Conservation (phyloP, 108 stramenopile genomes). For the Cyclotella atomus region DNA sequence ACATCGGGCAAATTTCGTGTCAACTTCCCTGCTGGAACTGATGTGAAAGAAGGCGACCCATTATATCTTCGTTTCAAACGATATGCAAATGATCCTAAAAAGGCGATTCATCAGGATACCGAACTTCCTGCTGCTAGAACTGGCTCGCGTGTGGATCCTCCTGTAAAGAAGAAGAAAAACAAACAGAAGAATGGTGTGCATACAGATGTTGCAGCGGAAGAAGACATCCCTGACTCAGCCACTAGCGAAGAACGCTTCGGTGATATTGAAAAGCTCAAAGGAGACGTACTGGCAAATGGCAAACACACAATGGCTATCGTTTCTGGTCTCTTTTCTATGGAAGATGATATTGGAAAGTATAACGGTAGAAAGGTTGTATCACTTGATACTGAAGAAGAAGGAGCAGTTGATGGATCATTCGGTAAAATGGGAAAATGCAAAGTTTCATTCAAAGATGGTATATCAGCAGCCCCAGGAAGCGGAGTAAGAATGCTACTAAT, state of each 20-base stretch:
- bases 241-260: slow-evolving; percentile 40
- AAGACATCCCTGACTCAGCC: slow-evolving; percentile 7
- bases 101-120: slow-evolving; percentile 85
- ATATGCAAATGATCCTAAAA: slow-evolving; percentile 78
- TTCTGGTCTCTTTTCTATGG: slow-evolving; percentile 87
- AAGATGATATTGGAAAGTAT: slow-evolving; percentile 78
- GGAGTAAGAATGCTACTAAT: slow-evolving; percentile 36
- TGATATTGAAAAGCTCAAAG: slow-evolving; percentile 79
- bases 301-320: slow-evolving; percentile 79
- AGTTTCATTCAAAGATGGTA: slow-evolving; percentile 79
- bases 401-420: slow-evolving; percentile 80
- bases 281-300: slow-evolving; percentile 70
- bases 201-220: slow-evolving; percentile 3
- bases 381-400: slow-evolving; percentile 69
- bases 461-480: slow-evolving; percentile 58
- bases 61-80: slow-evolving; percentile 82
- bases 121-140: slow-evolving; percentile 62
- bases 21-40: slow-evolving; percentile 81
- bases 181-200: slow-evolving; percentile 48
- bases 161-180: slow-evolving; percentile 56
- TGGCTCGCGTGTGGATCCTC: slow-evolving; percentile 67
- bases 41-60: slow-evolving; percentile 68
- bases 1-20: slow-evolving; percentile 93
- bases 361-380: slow-evolving; percentile 66
- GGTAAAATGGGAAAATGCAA: slow-evolving; percentile 97